These are phyloP conservation scores for Globisporangium irregulare DNA, from an alignment of 352 stramenopile genomes.

Conservation along the genomic window DNA sequence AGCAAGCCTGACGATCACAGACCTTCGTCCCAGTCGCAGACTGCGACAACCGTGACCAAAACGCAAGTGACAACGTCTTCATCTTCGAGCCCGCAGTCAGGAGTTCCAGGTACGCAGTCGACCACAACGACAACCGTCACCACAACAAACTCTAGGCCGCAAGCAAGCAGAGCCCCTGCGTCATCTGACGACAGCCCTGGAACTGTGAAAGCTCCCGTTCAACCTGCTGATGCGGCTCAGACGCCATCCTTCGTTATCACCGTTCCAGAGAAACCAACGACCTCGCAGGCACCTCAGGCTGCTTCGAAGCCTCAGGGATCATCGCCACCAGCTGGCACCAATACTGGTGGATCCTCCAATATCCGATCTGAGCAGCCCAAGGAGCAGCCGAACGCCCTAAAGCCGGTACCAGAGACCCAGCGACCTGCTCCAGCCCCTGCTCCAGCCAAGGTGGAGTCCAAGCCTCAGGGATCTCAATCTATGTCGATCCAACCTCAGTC, in stretches of 20 bases:
- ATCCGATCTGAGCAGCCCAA: neutral
- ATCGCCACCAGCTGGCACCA: neutral
- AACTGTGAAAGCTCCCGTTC: neutral
- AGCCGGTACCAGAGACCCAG: neutral
- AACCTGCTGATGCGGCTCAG: neutral
- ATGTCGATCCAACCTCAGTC: neutral
- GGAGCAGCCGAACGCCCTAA: neutral
- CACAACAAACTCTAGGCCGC: neutral
- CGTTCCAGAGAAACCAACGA: neutral
- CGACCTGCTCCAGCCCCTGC: neutral
- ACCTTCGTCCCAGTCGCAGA: neutral
- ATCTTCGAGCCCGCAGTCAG: neutral
- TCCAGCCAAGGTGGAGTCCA: neutral
- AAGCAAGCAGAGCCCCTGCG: neutral
- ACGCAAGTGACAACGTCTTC: neutral
- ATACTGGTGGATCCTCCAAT: neutral
- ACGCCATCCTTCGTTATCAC: neutral
- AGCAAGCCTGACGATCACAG: neutral
- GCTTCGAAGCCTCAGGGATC: neutral
- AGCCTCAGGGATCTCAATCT: neutral
- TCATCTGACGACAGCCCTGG: conserved; percentile 4
- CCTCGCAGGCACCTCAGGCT: neutral
- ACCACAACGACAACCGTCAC: neutral
- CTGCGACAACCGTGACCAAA: neutral
- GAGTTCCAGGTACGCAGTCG: neutral